Conservation (phyloP, 2,329 filamentous ascomycete species). For the Tolypocladium sp. region DNA sequence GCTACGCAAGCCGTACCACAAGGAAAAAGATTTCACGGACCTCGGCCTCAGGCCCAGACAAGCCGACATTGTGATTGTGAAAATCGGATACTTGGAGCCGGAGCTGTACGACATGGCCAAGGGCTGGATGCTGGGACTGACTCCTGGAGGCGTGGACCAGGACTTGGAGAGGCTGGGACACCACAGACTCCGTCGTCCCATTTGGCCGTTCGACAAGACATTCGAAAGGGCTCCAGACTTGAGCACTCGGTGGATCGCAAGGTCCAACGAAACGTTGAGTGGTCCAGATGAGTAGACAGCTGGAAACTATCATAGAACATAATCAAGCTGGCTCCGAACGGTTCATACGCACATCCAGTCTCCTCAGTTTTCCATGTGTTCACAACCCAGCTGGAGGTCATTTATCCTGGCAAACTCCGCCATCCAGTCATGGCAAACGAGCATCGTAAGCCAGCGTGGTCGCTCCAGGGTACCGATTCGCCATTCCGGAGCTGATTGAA, state of each 20-base stretch:
- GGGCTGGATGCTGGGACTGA: slow-evolving; percentile 45
- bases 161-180: slow-evolving; percentile 39
- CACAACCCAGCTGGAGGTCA: no score
- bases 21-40: slow-evolving; percentile 40
- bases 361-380: no score
- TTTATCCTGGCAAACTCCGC: no score
- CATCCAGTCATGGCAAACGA: no score
- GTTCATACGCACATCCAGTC: no score
- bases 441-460: no score
- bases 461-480: no score
- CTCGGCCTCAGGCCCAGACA: slow-evolving; percentile 34
- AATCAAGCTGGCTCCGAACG: background rate
- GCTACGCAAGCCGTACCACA: slow-evolving; percentile 43
- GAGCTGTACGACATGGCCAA: slow-evolving; percentile 43
- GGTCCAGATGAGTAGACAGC: background rate
- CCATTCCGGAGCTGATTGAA: no score
- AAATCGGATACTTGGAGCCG: slow-evolving; percentile 47
- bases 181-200: slow-evolving; percentile 35
- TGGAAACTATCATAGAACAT: no score
- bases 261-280: slow-evolving; percentile 8
- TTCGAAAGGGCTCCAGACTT: slow-evolving; percentile 10
- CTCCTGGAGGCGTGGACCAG: slow-evolving; percentile 45
- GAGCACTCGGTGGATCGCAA: slow-evolving; percentile 11
- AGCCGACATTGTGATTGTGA: slow-evolving; percentile 42
- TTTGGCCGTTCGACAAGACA: slow-evolving; percentile 22